Base-by-base conservation (phyloP, 805 yeast species). In the Nakazawaea laoshanensis region DNA sequence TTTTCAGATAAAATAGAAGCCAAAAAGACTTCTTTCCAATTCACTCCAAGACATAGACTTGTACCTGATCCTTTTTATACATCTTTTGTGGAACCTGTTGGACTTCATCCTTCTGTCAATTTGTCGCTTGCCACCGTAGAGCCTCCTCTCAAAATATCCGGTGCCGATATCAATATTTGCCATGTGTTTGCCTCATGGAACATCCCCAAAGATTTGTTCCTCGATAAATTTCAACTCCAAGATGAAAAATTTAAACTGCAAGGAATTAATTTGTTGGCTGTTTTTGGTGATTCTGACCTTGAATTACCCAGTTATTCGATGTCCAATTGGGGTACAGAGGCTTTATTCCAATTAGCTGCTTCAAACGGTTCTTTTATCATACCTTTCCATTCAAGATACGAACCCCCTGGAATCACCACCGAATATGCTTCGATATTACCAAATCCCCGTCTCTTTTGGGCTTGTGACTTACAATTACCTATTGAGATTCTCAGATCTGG, bases 321-420 rank as follows among this genome's bases (percentile, higher is more conserved):
- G 29, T 12, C 23, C 16, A 31, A 36, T 19, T 36, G 39, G 39
- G 39, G 39, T 8, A 27, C 35, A 8, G 39, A 36, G 20, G 29
- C 35, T 7, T n/a, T 36, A 7, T 23, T 36, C 21, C 30, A 31
- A 19, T 14, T 36, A 5, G 21, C 30, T 18, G 15, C 15, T n/a
- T 3, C 8, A 6, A 21, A 9, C 6, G 8, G 14, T 21, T 13
- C 30, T 5, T 35, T 35, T 14, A 34, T 30, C 7, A 22, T 36
- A 8, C 39, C 39, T 4, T 20, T 36, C 9, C 39, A 36, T 24
- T 21, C 27, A 2, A 27, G 39, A 15, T 36, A 36, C 26, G 16
- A 17, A 9, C 6, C 12, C 15, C 32, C 35, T 4, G 17, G 28
- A 16, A 15, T 11, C 8, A 13, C n/a, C 11, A 15, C 23, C 9